Base-by-base conservation (phyloP, 1,284 basidiomycete genomes). In the Cystobasidium pallidum region DNA sequence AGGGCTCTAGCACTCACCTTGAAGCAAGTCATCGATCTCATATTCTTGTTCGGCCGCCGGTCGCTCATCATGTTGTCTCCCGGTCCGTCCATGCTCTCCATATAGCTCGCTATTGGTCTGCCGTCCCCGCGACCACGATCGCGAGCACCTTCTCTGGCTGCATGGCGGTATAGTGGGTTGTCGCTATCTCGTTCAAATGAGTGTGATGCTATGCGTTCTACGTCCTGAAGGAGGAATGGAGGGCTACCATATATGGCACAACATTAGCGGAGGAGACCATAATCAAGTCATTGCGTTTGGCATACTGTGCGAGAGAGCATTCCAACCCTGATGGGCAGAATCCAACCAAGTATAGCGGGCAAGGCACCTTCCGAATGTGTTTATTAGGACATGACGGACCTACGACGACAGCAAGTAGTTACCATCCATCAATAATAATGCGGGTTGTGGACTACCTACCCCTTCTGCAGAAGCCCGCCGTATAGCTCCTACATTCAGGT, bases 321-420 rank as follows among this genome's bases (percentile, higher is more conserved):
- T 94, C 89, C 41, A 90, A 87, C 0, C 96, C 96, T 73, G 91
- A 82, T n/a, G 94, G 93, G 82, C 96, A 99, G 81, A 99, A 94
- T 2, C 96, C 96, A 15, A 91, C 91, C 34, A 97, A 82, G 82
- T 96, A 99, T 28, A 89, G 83, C 76, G 94, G 92, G 80, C 96
- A 99, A 34, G 91, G 88, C 19, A 94, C 90, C 62, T 91, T 86
- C 59, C 94, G 87, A 41, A 97, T 88, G 81, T 99, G 96, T 82
- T 96, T 94, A 68, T 94, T 87, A 3, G 91, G 89, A 80, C 96
- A 99, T 21, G 82, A 83, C 0, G 94, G 93, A 13, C 95, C 94
- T 92, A 76, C 17, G 11, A 17, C 39, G 26, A n/a, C 4, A 11
- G 21, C n/a, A 43, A 28, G 34, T 30, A 41, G 30, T 32, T 47